A percentile compares a stretch with the other conserved stretches of the same genome.
Conservation (phyloP, 495 filamentous ascomycete genomes). For the Cercophora samala region DNA sequence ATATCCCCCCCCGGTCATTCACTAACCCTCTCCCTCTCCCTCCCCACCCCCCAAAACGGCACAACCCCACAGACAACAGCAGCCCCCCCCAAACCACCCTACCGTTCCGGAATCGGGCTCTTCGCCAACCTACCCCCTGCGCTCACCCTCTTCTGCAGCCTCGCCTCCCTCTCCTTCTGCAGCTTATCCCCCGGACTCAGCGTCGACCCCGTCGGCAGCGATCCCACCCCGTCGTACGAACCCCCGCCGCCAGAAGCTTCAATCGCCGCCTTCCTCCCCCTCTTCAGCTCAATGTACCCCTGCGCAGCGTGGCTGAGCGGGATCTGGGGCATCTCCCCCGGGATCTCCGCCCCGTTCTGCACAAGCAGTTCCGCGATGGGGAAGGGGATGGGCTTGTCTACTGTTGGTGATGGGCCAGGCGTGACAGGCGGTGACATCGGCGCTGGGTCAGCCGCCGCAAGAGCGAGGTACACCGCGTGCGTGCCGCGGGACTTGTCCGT, state of each 20-base stretch:
- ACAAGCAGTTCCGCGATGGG: slow-evolving; percentile 88
- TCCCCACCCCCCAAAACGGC: slow-evolving; percentile 7
- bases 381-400: slow-evolving; percentile 55
- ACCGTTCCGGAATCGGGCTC: slow-evolving; percentile 54
- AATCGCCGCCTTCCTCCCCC: slow-evolving; percentile 45
- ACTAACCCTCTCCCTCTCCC: neutral
- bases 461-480: slow-evolving; percentile 83
- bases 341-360: slow-evolving; percentile 91
- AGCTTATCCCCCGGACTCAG: slow-evolving; percentile 38
- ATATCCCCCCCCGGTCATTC: slow-evolving; percentile 1
- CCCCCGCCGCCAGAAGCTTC: slow-evolving; percentile 31
- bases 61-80: slow-evolving; percentile 31
- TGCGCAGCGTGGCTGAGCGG: slow-evolving; percentile 67
- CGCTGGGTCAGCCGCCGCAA: slow-evolving; percentile 91
- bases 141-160: slow-evolving; percentile 61
- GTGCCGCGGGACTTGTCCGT: slow-evolving; percentile 83
- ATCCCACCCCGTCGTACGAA: slow-evolving; percentile 28
- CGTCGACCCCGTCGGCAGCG: slow-evolving; percentile 24
- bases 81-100: slow-evolving; percentile 36
- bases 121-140: slow-evolving; percentile 59
- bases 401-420: slow-evolving; percentile 26
- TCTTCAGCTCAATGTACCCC: slow-evolving; percentile 81
- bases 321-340: slow-evolving; percentile 47
- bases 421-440: slow-evolving; percentile 49
- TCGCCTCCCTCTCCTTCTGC: slow-evolving; percentile 50